Percentiles rank a stretch among this genome's conserved stretches.
Conservation (phyloP, 2,329 filamentous ascomycete genomes). For the Rhinocladiella mackenziei region DNA sequence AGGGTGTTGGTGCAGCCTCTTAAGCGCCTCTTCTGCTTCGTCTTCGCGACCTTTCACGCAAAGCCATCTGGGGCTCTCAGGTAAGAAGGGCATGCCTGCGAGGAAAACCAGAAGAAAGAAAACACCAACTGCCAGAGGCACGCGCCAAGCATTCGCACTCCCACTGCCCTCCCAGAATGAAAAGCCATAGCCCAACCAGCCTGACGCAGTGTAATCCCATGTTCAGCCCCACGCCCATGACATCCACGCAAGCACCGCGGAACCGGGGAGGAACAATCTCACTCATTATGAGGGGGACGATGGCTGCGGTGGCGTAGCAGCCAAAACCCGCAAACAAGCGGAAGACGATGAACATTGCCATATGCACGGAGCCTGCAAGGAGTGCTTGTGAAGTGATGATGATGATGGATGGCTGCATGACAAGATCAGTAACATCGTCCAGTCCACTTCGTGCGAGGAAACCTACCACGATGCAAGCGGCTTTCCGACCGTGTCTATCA, state of each 20-base stretch:
- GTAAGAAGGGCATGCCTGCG: conserved; percentile 37
- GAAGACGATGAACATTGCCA: conserved; percentile 9
- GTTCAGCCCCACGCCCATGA: conserved; percentile 1
- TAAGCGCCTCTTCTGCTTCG: conserved; percentile 33
- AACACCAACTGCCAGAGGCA: conserved; percentile 5
- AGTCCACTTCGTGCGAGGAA: too few relatives aligned
- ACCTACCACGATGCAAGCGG: conserved; percentile 5
- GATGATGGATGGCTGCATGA: too few relatives aligned
- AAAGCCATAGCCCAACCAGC: conserved; percentile 6
- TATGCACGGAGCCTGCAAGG: conserved; percentile 31
- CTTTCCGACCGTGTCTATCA: conserved; percentile 3
- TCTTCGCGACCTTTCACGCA: conserved; percentile 29
- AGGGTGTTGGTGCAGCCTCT: conserved; percentile 41
- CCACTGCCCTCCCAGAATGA: conserved; percentile 2
- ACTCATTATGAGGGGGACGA: background rate
- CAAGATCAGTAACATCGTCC: too few relatives aligned
- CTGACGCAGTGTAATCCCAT: conserved; percentile 5
- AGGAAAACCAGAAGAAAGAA: conserved; percentile 8
- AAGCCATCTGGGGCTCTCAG: conserved; percentile 43
- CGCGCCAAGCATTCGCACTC: conserved; percentile 24
- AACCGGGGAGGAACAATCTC: conserved; percentile 4
- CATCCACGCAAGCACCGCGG: conserved; percentile 4
- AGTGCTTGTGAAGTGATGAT: too few relatives aligned
- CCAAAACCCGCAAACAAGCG: conserved; percentile 36
- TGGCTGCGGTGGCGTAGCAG: conserved; percentile 28